phyloP scores from a whole-genome alignment of 2,329 filamentous ascomycete species.

The Trichoderma breve region DNA sequence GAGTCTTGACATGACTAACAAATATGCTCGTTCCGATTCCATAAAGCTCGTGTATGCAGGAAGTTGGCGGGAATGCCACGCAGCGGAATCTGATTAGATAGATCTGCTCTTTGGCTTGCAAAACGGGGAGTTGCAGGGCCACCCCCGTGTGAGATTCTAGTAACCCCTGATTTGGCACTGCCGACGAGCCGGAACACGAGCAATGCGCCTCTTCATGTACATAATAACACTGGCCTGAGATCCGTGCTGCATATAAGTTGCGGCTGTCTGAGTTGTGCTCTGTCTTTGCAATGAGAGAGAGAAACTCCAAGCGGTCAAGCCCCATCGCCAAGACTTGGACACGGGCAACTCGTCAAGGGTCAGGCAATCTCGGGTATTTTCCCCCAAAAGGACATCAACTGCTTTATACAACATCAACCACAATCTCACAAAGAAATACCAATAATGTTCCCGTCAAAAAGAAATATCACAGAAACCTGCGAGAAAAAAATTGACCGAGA shows the following conservation, averaged over 20 bases:
- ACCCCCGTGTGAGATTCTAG: background rate
- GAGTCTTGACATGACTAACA: background rate
- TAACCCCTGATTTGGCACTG: background rate
- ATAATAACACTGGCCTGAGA: background rate
- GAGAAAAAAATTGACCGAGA: conserved; percentile 18
- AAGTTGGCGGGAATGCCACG: background rate
- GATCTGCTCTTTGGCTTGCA: background rate
- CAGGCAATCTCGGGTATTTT: background rate
- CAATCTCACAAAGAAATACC: background rate
- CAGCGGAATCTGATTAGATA: background rate
- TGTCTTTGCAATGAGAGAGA: background rate
- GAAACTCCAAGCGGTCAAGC: background rate
- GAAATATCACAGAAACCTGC: background rate
- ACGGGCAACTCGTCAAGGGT: background rate
- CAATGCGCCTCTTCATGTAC: background rate
- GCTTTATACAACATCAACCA: background rate
- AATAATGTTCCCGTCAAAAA: background rate
- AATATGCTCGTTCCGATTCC: background rate
- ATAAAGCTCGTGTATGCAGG: background rate
- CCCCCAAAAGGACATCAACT: background rate
- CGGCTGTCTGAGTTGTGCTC: background rate
- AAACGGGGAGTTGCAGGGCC: background rate
- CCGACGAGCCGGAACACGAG: background rate
- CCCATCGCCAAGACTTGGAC: background rate
- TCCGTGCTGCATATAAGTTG: background rate